Percentiles rank a stretch among this genome's conserved stretches.
phyloP scores from a whole-genome alignment of 495 filamentous ascomycete species.

The Penicillium subrubescens region DNA sequence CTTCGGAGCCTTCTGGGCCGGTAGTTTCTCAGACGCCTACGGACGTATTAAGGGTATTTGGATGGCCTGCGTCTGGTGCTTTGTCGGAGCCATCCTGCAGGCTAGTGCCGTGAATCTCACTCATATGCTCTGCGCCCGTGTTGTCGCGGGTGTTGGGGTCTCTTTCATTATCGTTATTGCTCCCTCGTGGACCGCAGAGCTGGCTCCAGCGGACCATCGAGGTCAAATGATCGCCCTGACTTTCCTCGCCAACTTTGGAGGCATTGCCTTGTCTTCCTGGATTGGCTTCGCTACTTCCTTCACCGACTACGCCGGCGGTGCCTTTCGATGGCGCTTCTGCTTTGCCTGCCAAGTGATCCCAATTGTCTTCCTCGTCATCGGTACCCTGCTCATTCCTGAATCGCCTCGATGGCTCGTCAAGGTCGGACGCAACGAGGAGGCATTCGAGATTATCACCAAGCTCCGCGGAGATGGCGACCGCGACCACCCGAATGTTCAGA shows the following conservation, averaged over 20 bases:
- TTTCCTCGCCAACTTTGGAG: conserved; percentile 57
- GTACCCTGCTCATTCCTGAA: conserved; percentile 48
- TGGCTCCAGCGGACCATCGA: conserved; percentile 8
- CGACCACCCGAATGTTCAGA: conserved; percentile 23
- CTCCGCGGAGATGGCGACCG: conserved; percentile 44
- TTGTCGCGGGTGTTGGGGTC: conserved; percentile 55
- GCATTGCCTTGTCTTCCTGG: conserved; percentile 58
- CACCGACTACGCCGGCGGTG: conserved; percentile 39
- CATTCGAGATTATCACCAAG: conserved; percentile 51
- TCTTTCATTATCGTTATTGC: conserved; percentile 56
- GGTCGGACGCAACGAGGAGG: conserved; percentile 43
- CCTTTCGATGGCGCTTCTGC: conserved; percentile 53
- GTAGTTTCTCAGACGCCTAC: conserved; percentile 48
- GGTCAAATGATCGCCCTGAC: conserved; percentile 19
- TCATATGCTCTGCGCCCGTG: conserved; percentile 57
- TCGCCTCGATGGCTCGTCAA: conserved; percentile 42
- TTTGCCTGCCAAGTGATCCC: conserved; percentile 58
- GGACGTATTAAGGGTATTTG: conserved; percentile 52
- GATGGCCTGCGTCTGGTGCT: conserved; percentile 42
- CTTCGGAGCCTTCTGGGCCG: conserved; percentile 50
- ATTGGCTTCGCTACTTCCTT: conserved; percentile 50
- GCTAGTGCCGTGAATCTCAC: conserved; percentile 45
- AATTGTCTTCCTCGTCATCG: conserved; percentile 43
- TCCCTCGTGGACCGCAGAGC: conserved; percentile 43
- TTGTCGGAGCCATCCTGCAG: conserved; percentile 48